Conservation (phyloP, 805 yeast species). For the Tetrapisispora arboricola region DNA sequence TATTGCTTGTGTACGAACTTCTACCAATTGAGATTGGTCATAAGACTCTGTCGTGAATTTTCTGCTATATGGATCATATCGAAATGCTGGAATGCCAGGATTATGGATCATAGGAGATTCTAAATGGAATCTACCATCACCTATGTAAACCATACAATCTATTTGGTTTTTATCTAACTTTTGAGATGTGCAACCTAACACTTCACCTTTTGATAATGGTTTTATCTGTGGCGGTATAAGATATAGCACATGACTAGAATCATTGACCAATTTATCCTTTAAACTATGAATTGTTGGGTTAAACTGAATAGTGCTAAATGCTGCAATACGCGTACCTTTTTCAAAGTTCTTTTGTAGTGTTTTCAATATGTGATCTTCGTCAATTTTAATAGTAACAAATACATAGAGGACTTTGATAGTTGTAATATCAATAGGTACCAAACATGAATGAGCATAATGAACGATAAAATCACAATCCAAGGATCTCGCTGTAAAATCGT, state of each 20-base stretch:
- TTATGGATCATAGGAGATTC: conserved; percentile 97
- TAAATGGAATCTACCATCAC: conserved; percentile 93
- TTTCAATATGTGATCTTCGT: conserved; percentile 67
- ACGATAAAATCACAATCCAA: conserved; percentile 89
- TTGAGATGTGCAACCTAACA: conserved; percentile 92
- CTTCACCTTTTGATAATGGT: conserved; percentile 93
- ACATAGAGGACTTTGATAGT: conserved; percentile 86
- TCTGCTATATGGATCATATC: conserved; percentile 91
- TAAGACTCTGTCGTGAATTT: conserved; percentile 84
- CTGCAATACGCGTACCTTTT: conserved; percentile 57
- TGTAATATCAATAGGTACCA: conserved; percentile 91
- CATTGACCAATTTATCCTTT: conserved; percentile 46
- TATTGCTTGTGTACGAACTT: conserved; percentile 67
- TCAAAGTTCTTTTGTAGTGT: conserved; percentile 66
- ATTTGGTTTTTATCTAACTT: conserved; percentile 52
- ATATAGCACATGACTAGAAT: conserved; percentile 39
- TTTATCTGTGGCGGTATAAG: conserved; percentile 80
- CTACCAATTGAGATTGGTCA: conserved; percentile 73
- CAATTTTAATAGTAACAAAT: conserved; percentile 87
- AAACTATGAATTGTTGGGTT: conserved; percentile 86
- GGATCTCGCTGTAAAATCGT: conserved; percentile 88
- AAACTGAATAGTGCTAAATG: conserved; percentile 94
- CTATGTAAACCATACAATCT: conserved; percentile 80
- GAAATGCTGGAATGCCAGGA: conserved; percentile 81
- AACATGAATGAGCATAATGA: conserved; percentile 95